Conservation (phyloP, 2,329 filamentous ascomycete genomes). For the Calonectria montana region DNA sequence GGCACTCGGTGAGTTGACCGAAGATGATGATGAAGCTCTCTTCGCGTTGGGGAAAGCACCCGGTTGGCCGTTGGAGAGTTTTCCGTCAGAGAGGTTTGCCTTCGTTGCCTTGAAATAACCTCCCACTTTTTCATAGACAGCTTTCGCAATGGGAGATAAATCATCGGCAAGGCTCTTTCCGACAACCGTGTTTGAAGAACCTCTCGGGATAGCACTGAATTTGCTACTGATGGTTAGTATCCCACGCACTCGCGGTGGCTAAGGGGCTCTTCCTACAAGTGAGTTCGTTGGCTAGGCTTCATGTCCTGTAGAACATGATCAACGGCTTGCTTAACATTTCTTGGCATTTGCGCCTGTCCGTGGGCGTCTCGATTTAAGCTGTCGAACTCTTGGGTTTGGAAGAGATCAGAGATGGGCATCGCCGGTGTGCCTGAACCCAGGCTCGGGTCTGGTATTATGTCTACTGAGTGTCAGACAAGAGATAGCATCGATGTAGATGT, state of each 20-base stretch:
- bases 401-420: conserved; percentile 60
- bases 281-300: conserved; percentile 75
- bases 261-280: conserved; percentile 64
- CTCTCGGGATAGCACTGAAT: conserved; percentile 55
- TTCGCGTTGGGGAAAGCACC: conserved; percentile 34
- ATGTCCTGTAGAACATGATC: conserved; percentile 81
- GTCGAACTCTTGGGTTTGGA: conserved; percentile 69
- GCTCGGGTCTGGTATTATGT: conserved; percentile 73
- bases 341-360: conserved; percentile 67
- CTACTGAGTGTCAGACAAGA: conserved; percentile 53
- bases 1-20: conserved; percentile 33
- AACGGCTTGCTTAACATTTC: conserved; percentile 76
- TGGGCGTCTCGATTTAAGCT: conserved; percentile 78
- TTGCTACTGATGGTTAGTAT: conserved; percentile 58
- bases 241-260: background rate
- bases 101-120: conserved; percentile 54
- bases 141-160: conserved; percentile 61
- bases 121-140: conserved; percentile 55
- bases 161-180: conserved; percentile 51
- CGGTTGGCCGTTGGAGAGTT: conserved; percentile 51
- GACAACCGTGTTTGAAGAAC: conserved; percentile 31
- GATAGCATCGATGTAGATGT: background rate
- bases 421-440: conserved; percentile 68
- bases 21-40: conserved; percentile 32
- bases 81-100: conserved; percentile 42